A percentile compares a stretch with the other conserved stretches of the same genome.
phyloP scores from a whole-genome alignment of 805 yeast genomes.

The Yarrowia sp. region DNA sequence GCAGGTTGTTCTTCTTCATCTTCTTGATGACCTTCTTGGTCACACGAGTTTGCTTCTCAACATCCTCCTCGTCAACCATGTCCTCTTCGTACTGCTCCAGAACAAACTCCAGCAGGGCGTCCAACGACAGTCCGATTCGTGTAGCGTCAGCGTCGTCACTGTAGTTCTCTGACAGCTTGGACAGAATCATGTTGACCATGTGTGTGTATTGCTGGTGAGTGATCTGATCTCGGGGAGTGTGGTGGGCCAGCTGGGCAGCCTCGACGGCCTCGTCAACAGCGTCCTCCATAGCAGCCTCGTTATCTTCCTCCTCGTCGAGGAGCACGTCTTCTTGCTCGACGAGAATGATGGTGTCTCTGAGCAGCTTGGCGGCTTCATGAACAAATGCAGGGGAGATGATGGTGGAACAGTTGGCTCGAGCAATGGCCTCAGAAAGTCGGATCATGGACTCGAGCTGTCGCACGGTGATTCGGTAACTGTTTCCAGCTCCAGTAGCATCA shows the following conservation, averaged over 20 bases:
- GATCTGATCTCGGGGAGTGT: constrained; percentile 54
- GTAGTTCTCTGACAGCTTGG: constrained; percentile 64
- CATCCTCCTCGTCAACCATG: constrained; percentile 71
- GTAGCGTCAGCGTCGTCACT: constrained; percentile 61
- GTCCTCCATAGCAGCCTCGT: constrained; percentile 46
- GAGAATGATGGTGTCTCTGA: constrained; percentile 89
- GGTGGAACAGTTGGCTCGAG: constrained; percentile 93
- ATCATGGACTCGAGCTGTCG: constrained; percentile 96
- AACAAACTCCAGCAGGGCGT: constrained; percentile 80
- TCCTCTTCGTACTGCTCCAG: constrained; percentile 74
- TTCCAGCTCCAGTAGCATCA: constrained; percentile 84
- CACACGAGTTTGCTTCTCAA: constrained; percentile 70
- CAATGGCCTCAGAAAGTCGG: constrained; percentile 93
- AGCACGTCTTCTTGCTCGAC: constrained; percentile 94
- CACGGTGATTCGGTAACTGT: constrained; percentile 93
- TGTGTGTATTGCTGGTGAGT: constrained; percentile 86
- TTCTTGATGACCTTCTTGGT: constrained; percentile 82
- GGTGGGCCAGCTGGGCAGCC: constrained; percentile 11
- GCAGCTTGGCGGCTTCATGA: constrained; percentile 88
- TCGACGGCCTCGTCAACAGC: constrained; percentile 43
- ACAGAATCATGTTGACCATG: constrained; percentile 67
- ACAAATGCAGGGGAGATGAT: constrained; percentile 84
- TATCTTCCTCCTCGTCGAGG: constrained; percentile 68
- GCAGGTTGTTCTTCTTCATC: constrained; percentile 81
- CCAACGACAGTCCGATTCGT: constrained; percentile 68